phyloP scores from a whole-genome alignment of 1,139 yeast genomes.

The Magnusiomyces fungicola region DNA sequence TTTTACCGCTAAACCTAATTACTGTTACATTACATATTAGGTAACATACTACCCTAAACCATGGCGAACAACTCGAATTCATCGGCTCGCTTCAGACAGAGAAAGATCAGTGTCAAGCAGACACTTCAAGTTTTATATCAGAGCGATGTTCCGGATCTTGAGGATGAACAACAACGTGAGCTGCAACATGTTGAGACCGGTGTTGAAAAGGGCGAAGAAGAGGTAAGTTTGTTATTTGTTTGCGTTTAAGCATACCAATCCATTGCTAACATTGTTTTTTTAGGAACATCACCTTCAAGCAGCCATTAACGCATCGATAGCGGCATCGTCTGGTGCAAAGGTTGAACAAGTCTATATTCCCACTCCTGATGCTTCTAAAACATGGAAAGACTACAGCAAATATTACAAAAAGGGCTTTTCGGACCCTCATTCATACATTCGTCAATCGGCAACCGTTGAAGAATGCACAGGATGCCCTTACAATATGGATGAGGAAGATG shows the following conservation, averaged over 20 bases:
- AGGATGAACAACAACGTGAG: conserved; percentile 71
- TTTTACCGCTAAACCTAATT: neutral
- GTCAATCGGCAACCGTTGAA: conserved; percentile 90
- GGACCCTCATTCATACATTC: conserved; percentile 75
- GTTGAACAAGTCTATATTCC: conserved; percentile 77
- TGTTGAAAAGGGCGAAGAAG: conserved; percentile 96
- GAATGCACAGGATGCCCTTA: conserved; percentile 84
- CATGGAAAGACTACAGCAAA: conserved; percentile 70
- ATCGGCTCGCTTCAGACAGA: conserved; percentile 71
- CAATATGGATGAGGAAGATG: conserved; percentile 88
- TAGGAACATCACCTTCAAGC: conserved; percentile 86
- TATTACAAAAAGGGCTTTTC: conserved; percentile 62
- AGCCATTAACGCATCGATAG: conserved; percentile 66
- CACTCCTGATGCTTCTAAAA: conserved; percentile 87
- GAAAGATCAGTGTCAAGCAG: conserved; percentile 87
- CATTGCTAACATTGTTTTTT: neutral
- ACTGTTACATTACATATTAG: neutral
- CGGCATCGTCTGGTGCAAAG: conserved; percentile 48
- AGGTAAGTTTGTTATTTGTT: conserved; percentile 27
- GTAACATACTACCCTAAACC: conserved; percentile 2
- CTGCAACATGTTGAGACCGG: conserved; percentile 91
- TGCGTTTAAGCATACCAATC: neutral
- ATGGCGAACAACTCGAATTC: conserved; percentile 10
- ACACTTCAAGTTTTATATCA: conserved; percentile 74
- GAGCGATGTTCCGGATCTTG: conserved; percentile 71